Conservation (phyloP, 805 yeast genomes). For the Ogataea trehalophila region DNA sequence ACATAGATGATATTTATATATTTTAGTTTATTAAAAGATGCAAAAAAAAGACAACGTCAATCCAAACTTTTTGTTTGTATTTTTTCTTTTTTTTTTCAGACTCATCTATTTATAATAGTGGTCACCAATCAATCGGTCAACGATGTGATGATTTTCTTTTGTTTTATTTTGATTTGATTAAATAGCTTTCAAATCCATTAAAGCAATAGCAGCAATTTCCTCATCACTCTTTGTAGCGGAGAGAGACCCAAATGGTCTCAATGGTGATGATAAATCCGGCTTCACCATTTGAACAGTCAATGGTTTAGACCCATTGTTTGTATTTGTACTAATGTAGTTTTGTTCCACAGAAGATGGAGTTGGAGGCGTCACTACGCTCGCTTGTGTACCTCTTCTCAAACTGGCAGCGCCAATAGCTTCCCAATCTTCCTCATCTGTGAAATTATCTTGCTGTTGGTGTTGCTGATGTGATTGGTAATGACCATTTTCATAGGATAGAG, state of each 20-base stretch:
- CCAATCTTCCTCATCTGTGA: constrained; percentile 98
- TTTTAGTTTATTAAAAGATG: too few relatives aligned
- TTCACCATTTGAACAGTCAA: constrained; percentile 12
- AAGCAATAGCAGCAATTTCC: constrained; percentile 32
- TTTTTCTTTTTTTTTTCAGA: too few relatives aligned
- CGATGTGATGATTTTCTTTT: too few relatives aligned
- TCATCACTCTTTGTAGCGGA: constrained; percentile 22
- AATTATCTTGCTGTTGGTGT: constrained; percentile 38
- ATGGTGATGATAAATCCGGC: constrained; percentile 12
- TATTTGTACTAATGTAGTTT: neutral
- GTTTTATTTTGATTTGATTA: constrained; percentile 3
- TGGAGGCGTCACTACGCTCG: constrained; percentile 19
- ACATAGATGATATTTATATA: too few relatives aligned
- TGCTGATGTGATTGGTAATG: neutral
- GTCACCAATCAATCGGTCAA: too few relatives aligned
- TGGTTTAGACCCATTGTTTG: constrained; percentile 2
- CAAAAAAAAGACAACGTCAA: too few relatives aligned
- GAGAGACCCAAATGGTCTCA: constrained; percentile 5
- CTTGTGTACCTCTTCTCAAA: constrained; percentile 31
- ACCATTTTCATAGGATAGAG: constrained; percentile 17
- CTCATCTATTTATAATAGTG: too few relatives aligned
- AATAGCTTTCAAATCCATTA: constrained; percentile 31
- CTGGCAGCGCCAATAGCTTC: constrained; percentile 77
- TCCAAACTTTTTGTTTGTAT: too few relatives aligned
- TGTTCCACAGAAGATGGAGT: constrained; percentile 11